Evolutionary conservation across 305 asterid genomes (phyloP), one percentile per base, ranked within the genome.

Genomic region (Rubia occidens): DNA sequence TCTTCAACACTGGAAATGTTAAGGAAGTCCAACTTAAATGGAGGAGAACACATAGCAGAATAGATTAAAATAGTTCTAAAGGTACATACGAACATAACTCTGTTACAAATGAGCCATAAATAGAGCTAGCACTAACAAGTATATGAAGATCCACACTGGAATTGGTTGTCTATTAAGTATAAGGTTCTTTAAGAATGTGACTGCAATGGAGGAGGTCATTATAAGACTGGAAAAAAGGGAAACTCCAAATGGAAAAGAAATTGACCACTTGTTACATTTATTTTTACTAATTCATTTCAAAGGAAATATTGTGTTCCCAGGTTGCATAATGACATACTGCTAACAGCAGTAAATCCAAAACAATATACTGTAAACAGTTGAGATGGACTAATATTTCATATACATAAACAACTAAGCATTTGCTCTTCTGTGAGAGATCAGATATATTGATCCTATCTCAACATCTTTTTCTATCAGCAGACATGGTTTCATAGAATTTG

Each of bases 1-100:
- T 94, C 99, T 79, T 94, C 99, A 64, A 94, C 99, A 49, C 98
- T 94, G 68, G 66, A 58, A 68, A 71, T 63, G 94, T 88, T 76
- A 90, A 90, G 96, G 87, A 82, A 72, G 62, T 77, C 81, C 79
- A 78, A 60, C 66, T 68, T 62, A 72, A 73, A 47, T 29, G n/a
- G n/a, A n/a, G 67, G 20, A 21, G 3, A 58, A 54, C 26, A 60
- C 5, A 43, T 14, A 44, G 32, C 60, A 59, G 29, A 32, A 61
- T 29, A 39, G 21, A 45, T 14, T 29, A 40, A 20, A 26, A 44
- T 24, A 20, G 42, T 4, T 14, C 62, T 13, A 24, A 42, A 60
- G 47, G 42, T 4, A 21, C 20, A 6, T 13, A 37, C 37, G n/a
- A 51, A 62, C 8, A 47, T 47, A 29, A 35, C 59, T 11, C 45